phyloP scores from a whole-genome alignment of 108 stramenopile genomes.

The Cafeteria roenbergensis region DNA sequence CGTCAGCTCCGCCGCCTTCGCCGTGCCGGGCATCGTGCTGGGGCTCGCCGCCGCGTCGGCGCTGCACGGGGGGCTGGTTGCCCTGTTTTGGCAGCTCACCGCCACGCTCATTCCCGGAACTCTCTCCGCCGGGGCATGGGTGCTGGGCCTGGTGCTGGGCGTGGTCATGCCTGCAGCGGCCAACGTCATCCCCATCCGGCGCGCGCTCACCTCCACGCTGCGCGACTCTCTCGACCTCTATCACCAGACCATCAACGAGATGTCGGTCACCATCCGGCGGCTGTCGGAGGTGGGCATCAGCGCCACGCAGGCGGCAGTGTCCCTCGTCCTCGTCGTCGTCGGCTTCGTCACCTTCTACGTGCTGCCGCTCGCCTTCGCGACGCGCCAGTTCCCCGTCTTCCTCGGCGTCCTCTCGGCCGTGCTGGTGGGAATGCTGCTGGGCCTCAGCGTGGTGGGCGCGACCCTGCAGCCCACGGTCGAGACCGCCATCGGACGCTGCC shows the following conservation, averaged over 20 bases:
- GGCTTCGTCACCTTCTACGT: conserved; percentile 2
- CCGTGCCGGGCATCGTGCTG: background rate
- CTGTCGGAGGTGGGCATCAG: background rate
- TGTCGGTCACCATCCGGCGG: background rate
- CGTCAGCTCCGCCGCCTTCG: background rate
- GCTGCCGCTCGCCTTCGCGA: background rate
- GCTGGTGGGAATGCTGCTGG: background rate
- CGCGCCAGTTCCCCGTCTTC: background rate
- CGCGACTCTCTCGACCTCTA: background rate
- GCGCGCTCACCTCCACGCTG: background rate
- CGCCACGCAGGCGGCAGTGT: background rate
- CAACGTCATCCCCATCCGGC: background rate
- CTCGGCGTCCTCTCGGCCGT: background rate
- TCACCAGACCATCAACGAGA: background rate
- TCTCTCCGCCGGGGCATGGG: background rate
- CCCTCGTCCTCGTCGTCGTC: background rate
- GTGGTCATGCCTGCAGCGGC: background rate
- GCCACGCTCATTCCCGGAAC: background rate
- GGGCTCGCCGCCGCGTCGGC: background rate
- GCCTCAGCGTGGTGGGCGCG: background rate
- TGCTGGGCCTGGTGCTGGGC: background rate
- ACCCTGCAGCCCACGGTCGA: background rate
- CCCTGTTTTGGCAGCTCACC: background rate
- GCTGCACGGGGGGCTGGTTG: background rate
- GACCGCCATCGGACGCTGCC: background rate